Conservation (phyloP, 768 basidiomycete genomes). For the Trametes elegans region DNA sequence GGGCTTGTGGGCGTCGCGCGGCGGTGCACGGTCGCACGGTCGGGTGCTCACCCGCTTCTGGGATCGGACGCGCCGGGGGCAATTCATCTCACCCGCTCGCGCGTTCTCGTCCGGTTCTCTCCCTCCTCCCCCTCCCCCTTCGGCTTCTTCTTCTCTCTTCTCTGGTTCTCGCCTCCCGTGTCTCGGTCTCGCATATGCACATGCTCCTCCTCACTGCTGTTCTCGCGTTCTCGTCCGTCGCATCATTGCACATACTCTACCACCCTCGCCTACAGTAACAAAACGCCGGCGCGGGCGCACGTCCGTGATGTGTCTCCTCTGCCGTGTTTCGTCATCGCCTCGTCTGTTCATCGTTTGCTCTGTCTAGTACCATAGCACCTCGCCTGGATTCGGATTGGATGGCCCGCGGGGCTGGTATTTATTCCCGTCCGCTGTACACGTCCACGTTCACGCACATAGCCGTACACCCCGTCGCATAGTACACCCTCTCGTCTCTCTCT, state of each 20-base stretch:
- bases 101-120: not conserved
- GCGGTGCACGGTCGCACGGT: too few relatives aligned
- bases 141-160: not conserved
- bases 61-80: not conserved
- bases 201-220: not conserved
- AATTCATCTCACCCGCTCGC: not conserved
- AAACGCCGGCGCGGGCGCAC: too few relatives aligned
- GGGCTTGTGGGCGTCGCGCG: not conserved
- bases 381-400: not conserved
- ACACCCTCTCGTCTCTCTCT: too few relatives aligned
- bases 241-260: not conserved
- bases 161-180: not conserved
- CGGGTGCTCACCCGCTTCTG: too few relatives aligned
- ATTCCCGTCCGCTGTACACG: not conserved
- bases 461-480: slow-evolving; percentile 1
- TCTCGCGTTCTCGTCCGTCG: too few relatives aligned
- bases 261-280: not conserved
- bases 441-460: slow-evolving; percentile 6
- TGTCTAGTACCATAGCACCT: not conserved
- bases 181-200: not conserved
- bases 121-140: not conserved
- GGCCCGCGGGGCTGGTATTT: not conserved
- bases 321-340: not conserved
- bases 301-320: not conserved
- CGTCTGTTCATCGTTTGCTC: not conserved